Percentiles rank a stretch among this genome's conserved stretches.
phyloP scores from a whole-genome alignment of 768 basidiomycete genomes.

The Botryobasidium botryosum region DNA sequence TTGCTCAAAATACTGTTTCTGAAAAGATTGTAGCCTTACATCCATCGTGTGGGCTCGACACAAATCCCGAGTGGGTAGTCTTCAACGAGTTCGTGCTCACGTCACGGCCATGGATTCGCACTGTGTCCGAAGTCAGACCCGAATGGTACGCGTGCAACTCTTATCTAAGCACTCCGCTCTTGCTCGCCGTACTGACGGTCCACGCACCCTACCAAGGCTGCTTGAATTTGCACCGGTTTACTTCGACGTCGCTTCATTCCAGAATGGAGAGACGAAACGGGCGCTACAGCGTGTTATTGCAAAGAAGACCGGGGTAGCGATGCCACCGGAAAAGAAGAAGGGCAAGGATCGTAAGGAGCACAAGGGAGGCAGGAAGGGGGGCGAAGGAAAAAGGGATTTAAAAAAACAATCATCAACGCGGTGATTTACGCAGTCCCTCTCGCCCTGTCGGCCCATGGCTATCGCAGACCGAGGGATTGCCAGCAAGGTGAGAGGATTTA shows the following conservation, averaged over 20 bases:
- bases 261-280: constrained; percentile 52
- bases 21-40: constrained; percentile 51
- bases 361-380: neutral
- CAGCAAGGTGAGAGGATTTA: too few relatives aligned
- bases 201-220: too few relatives aligned
- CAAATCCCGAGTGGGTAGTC: constrained; percentile 77
- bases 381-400: neutral
- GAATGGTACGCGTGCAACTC: constrained; percentile 49
- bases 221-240: constrained; percentile 45
- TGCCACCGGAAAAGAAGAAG: constrained; percentile 19
- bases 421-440: too few relatives aligned
- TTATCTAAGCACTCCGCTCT: neutral
- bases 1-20: too few relatives aligned
- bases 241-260: constrained; percentile 48
- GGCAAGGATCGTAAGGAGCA: constrained; percentile 12
- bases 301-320: constrained; percentile 32
- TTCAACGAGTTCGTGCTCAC: constrained; percentile 94
- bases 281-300: constrained; percentile 35
- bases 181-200: neutral
- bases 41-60: constrained; percentile 73
- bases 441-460: too few relatives aligned
- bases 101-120: constrained; percentile 73
- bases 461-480: too few relatives aligned
- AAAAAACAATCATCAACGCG: too few relatives aligned
- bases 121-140: constrained; percentile 70